Evolutionary conservation across 768 basidiomycete species (phyloP), one percentile per base, ranked within the genome.

Genomic region (Trametopsis cervina): DNA sequence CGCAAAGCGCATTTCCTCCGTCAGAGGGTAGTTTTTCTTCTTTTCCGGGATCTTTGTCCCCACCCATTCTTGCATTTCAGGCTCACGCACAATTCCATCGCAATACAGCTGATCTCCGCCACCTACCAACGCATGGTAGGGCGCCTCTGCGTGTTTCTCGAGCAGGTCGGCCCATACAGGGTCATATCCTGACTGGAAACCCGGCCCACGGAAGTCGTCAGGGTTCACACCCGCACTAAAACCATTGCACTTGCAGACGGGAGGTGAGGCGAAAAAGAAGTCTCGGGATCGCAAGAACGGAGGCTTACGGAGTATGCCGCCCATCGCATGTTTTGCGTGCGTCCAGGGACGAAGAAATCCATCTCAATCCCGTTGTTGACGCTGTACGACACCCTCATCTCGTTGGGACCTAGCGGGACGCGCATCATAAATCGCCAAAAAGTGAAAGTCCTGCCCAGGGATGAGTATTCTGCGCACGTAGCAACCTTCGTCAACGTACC

Each of bases 141-240:
- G 93, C 49, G 71, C 69, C 58, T 80, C 76, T 2, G 76, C 72
- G 57, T 98, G 96, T 57, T 86, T 83, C 37, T 78, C 68, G 21
- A 98, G 76, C n/a, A 99, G 67, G 66, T 99, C 94, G 52, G 81
- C 74, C 95, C 95, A 99, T 10, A 97, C 79, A 5, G 90, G 91
- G 62, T 94, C 93, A 56, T 86, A 90, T 0, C 89, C 91, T 42
- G 69, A 81, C 53, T 75, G 81, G 59, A 81, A 94, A 0, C 88
- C 86, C 7, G 86, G 85, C 2, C 85, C 81, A 35, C 80, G 76
- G 63, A 94, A 93, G 27, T 89, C 87, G 53, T 90, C 86, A 47
- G 85, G 82, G 58, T 95, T 92, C 22, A 97, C 80, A 26, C 95
- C 95, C 0, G 87, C 74, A 43, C 86, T 89, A 60, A 91, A 92